Evolutionary conservation across 2,329 filamentous ascomycete genomes (phyloP).

Genomic region (Lachnellula cervina): DNA sequence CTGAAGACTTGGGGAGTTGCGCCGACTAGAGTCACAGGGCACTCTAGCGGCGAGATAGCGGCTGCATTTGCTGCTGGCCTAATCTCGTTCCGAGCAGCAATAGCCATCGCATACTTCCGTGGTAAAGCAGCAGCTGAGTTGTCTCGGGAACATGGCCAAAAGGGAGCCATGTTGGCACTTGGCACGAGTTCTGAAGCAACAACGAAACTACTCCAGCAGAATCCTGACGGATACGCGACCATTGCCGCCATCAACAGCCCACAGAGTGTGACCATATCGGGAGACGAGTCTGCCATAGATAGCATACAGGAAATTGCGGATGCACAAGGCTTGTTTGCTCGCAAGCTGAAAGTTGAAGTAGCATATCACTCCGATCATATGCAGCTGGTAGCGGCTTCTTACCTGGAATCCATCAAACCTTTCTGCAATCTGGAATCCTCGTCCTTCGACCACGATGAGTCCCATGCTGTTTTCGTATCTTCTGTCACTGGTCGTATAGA

Average conservation of each 20-base stretch:
- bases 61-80: conserved; percentile 27
- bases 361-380: conserved; percentile 40
- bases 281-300: no score
- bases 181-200: no score
- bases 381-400: conserved; percentile 17
- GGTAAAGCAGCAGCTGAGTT: conserved; percentile 11
- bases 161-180: no score
- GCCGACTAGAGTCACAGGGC: conserved; percentile 24
- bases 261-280: no score
- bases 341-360: conserved; percentile 33
- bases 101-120: conserved; percentile 27
- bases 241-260: no score
- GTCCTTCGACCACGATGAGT: no score
- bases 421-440: neutral
- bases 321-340: conserved; percentile 36
- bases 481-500: no score
- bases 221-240: no score
- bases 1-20: conserved; percentile 20
- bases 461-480: no score
- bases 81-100: conserved; percentile 20
- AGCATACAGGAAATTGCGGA: neutral
- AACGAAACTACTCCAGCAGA: no score
- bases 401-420: neutral
- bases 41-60: conserved; percentile 30
- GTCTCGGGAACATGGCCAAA: neutral